phyloP scores from a whole-genome alignment of 257 asterid genomes.

The Avicennia marina region DNA sequence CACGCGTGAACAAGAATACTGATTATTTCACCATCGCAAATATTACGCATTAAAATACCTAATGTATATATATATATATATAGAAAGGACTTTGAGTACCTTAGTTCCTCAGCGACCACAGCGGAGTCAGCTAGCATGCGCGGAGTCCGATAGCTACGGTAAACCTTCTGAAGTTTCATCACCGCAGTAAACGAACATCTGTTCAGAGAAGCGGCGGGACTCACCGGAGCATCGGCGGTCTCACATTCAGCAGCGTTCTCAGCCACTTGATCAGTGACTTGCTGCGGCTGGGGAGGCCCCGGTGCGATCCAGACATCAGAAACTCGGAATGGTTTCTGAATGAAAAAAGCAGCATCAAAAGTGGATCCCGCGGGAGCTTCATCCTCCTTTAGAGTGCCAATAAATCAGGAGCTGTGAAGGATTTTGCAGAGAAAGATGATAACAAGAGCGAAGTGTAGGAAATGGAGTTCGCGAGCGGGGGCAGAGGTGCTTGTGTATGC shows the following conservation, averaged over 20 bases:
- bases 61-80: too few relatives aligned
- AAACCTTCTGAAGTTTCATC: conserved; percentile 80
- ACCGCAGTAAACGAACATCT: conserved; percentile 48
- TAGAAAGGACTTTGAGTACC: conserved; percentile 35
- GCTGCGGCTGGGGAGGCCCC: conserved; percentile 10
- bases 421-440: too few relatives aligned
- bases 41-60: neutral
- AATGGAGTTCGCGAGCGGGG: too few relatives aligned
- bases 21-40: conserved; percentile 5
- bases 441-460: too few relatives aligned
- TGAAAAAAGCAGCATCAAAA: conserved; percentile 33
- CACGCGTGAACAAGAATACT: neutral
- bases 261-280: conserved; percentile 19
- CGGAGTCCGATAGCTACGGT: conserved; percentile 84
- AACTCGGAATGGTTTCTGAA: conserved; percentile 20
- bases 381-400: too few relatives aligned
- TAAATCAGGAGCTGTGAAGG: too few relatives aligned
- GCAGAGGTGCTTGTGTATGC: too few relatives aligned
- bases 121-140: conserved; percentile 98
- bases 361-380: conserved; percentile 42
- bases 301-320: conserved; percentile 23
- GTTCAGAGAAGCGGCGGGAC: conserved; percentile 14
- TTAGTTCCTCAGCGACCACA: conserved; percentile 87
- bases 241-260: conserved; percentile 19
- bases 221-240: conserved; percentile 18